Conservation (phyloP, 2,329 filamentous ascomycete species). For the Mollisiaceae sp. region DNA sequence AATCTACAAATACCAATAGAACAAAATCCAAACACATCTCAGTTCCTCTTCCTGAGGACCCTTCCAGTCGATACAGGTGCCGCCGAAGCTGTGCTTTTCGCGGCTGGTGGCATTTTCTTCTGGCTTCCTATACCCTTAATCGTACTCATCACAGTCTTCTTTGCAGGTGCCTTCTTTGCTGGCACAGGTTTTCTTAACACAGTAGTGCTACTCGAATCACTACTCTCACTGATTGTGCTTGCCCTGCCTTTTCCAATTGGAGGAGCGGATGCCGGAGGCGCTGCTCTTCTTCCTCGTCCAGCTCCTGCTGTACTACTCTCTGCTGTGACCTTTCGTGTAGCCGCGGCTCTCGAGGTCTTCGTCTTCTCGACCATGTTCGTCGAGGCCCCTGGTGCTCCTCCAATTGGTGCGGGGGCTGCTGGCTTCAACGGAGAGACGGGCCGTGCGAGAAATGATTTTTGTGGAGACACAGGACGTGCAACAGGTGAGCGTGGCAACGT, state of each 20-base stretch:
- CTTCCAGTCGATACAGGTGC: constrained; percentile 37
- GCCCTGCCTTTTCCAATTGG: constrained; percentile 56
- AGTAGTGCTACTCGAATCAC: constrained; percentile 64
- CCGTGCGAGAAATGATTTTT: constrained; percentile 62
- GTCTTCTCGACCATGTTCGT: constrained; percentile 66
- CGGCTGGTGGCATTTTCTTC: constrained; percentile 56
- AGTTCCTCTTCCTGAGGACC: constrained; percentile 43
- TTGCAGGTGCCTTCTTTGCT: constrained; percentile 48
- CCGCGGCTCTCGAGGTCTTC: constrained; percentile 57
- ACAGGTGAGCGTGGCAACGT: constrained; percentile 37
- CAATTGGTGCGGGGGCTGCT: constrained; percentile 38
- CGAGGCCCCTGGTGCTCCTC: constrained; percentile 52
- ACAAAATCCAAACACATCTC: constrained; percentile 19
- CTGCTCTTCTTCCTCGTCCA: constrained; percentile 37
- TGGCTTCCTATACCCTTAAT: constrained; percentile 59
- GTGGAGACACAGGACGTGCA: constrained; percentile 49
- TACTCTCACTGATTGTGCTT: constrained; percentile 67
- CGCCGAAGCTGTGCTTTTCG: constrained; percentile 18
- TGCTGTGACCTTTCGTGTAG: constrained; percentile 44
- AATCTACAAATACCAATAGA: constrained; percentile 20
- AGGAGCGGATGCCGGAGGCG: constrained; percentile 46
- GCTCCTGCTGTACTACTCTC: constrained; percentile 27
- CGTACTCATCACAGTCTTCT: constrained; percentile 59
- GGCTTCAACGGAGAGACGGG: constrained; percentile 68
- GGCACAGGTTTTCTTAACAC: constrained; percentile 61